phyloP scores from a whole-genome alignment of 257 asterid species.

The Coffea canephora region DNA sequence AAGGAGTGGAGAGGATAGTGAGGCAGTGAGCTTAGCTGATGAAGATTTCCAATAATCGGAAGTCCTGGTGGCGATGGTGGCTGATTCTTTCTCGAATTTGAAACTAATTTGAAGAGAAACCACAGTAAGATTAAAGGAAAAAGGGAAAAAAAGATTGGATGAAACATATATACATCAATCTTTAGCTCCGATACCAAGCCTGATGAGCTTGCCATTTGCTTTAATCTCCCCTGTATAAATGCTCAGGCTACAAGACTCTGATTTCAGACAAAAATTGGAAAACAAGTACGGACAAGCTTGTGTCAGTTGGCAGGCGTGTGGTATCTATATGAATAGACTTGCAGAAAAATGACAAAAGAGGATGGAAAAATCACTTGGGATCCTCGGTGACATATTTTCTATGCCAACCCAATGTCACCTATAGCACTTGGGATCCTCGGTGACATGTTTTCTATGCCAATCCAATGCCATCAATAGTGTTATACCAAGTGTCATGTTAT shows the following conservation, averaged over 20 bases:
- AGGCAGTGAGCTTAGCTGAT: slow-evolving; percentile 34
- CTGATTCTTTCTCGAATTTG: slow-evolving; percentile 6
- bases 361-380: too few relatives aligned
- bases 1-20: slow-evolving; percentile 44
- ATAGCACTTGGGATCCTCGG: too few relatives aligned
- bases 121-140: slow-evolving; percentile 8
- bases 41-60: slow-evolving; percentile 60
- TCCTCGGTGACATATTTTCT: too few relatives aligned
- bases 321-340: too few relatives aligned
- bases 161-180: neutral
- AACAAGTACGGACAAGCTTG: neutral
- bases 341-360: too few relatives aligned
- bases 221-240: neutral
- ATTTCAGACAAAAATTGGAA: neutral
- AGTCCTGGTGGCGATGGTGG: slow-evolving; percentile 54
- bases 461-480: too few relatives aligned
- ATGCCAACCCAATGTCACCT: too few relatives aligned
- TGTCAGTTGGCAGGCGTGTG: too few relatives aligned
- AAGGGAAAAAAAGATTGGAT: slow-evolving; percentile 5
- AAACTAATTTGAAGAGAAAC: slow-evolving; percentile 15
- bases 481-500: too few relatives aligned
- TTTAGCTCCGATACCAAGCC: neutral
- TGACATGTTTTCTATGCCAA: too few relatives aligned
- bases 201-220: neutral
- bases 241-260: neutral